Evolutionary conservation across 345 rosid genomes (phyloP), one percentile per base, ranked within the genome.

Genomic region (Cochlearia excelsa): DNA sequence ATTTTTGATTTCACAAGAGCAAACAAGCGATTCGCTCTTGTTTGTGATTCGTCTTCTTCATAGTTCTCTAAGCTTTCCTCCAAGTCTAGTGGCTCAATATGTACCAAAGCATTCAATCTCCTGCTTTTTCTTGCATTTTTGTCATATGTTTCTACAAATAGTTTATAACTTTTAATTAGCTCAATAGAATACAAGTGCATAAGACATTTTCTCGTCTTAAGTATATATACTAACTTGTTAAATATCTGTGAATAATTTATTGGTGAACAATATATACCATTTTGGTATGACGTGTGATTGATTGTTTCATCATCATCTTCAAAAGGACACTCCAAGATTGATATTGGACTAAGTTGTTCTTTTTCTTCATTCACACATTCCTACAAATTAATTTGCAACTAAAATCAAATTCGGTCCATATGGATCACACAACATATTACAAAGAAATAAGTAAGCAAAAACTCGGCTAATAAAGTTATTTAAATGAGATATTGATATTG

Each of bases 291-390:
- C 42, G 63, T 16, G 23, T 16, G 42, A 63, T 47, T 37, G 5
- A 29, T 4, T 2, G 28, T 28, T 49, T 55, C 53, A 34, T 56
- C 33, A 56, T 55, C 53, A 34, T 56, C 74, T 56, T 63, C 48
- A 9, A 84, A 86, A 37, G 95, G 85, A 46, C 83, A 81, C 54
- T 91, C 87, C 57, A 91, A 70, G 9, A 86, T 79, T 27, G 96
- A 88, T 3, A 88, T 80, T 5, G 98, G 96, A 78, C 98, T 88
- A n/a, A 68, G 80, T 48, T 84, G 95, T 46, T 84, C 88, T 40
- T 77, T 86, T 42, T 79, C 85, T 44, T 82, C 89, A 59, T 66
- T 81, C 31, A 51, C 40, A 76, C 90, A 79, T 6, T 77, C 78
- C 84, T 84, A 76, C 44, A 64, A 37, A 33, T 5, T 5, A 7